Conservation (phyloP, 2,329 filamentous ascomycete species). For the Tolypocladium guangdongense region DNA sequence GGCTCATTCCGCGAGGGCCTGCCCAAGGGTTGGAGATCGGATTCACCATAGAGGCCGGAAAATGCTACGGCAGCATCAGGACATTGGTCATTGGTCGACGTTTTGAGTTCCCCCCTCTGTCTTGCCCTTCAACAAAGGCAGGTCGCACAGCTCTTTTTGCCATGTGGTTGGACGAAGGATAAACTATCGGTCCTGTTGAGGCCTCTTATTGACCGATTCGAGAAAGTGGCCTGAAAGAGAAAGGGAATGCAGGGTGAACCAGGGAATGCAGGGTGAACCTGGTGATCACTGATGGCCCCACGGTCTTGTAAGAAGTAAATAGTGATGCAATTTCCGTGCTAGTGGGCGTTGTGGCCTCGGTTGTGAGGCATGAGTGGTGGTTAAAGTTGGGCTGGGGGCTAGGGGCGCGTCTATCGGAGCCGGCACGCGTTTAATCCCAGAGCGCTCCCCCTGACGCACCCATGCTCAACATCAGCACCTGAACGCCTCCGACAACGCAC, state of each 20-base stretch:
- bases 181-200: not conserved
- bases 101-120: no score
- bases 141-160: not conserved
- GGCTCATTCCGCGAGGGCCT: constrained; percentile 27
- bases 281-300: not conserved
- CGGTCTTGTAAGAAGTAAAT: not conserved
- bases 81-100: no score
- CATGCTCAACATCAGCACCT: not conserved
- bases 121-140: no score
- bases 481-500: not conserved
- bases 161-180: not conserved
- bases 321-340: not conserved
- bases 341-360: not conserved
- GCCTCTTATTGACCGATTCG: not conserved
- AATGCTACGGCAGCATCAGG: not conserved
- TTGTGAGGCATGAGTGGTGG: no score
- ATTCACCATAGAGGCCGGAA: constrained; percentile 1
- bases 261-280: no score
- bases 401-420: not conserved
- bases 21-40: constrained; percentile 9
- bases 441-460: not conserved
- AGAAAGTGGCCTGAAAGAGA: not conserved
- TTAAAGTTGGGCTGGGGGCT: not conserved
- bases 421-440: not conserved
- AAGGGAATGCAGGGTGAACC: no score